Base-by-base conservation (phyloP, 169 alveolate species). In the Plasmodium gaboni region DNA sequence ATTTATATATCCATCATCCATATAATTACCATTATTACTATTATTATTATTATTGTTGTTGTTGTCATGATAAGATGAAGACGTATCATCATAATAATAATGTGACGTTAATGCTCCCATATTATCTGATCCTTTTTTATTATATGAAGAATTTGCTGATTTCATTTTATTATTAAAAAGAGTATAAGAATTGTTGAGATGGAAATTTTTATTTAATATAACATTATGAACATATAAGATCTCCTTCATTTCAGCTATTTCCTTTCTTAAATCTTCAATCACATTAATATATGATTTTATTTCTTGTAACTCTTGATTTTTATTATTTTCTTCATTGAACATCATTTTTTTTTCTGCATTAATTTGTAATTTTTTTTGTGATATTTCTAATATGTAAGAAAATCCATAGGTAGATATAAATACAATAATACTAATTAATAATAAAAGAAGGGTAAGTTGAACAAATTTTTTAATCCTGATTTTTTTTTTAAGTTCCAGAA, bases 161-260 rank as follows among this genome's bases (percentile, higher is more conserved):
- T 83, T 83, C 63, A 13, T 67, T 83, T 83, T 83, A 46, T 22
- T 68, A 38, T 83, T 69, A 68, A 83, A 83, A 9, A 83, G 17
- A 51, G 22, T 55, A 60, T 68, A 83, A 24, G 91, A 68, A 22
- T 13, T 83, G 72, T 51, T 65, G 17, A 83, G 61, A 50, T 67
- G 32, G 42, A 83, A 83, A 68, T 83, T 50, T 67, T 69, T 65
- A 48, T 68, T 65, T 69, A 83, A 51, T 15, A 51, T 44, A 3
- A 83, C 42, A 68, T 83, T 83, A 42, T 83, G 91, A 28, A 61
- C 48, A 60, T 83, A 83, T 7, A 83, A 24, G 2, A 83, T 64
- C 69, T 83, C 91, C 44, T 83, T 83, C 73, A 83, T 83, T 38
- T 83, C 91, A 53, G 26, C 24, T 24, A 83, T 67, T 68, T 83